Base-by-base conservation (phyloP, 148 eudicot genomes). In the Rhododendron henanense region DNA sequence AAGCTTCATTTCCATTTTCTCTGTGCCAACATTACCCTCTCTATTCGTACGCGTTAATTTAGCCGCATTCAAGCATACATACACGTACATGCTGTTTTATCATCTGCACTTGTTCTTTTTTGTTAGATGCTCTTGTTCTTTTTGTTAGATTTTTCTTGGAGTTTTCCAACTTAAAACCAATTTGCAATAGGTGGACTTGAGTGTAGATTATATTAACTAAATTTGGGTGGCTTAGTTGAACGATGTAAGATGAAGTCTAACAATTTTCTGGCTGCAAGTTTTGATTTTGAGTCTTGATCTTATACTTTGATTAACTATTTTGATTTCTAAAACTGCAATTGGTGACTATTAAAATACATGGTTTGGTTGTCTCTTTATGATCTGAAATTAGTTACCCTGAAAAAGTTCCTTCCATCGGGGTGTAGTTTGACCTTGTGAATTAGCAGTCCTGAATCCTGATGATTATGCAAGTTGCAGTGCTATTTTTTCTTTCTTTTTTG, bases 1-100 rank as follows among this genome's bases (percentile, higher is more conserved):
- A 92, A 90, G 93, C 63, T 85, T 21, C 39, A 6, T 45, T 23
- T 51, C 14, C 19, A 23, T 6, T 21, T 35, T 63, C 13, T 13
- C 8, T 6, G 69, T 2, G 7, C 19, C 19, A 33, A 71, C 10
- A 37, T 37, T 5, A 9, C 50, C 51, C 50, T 21, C 25, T 81
- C 45, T 81, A 21, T 80, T 21, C 6, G 2, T 50, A 50, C 39
- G 25, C 7, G 19, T 47, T 59, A 19, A 81, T 25, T 31, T 25
- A 19, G 25, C 31, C 69, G 57, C 51, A 25, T 35, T 31, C 47
- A 25, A 39, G 2, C 28, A 51, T 81, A 7, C 71, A 4, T 5
- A 28, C 18, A 37, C 1, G 4, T 41, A 78, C 50, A 3, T 47
- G 31, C 15, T 25, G 65, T 53, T 14, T 51, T 35, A 8, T 59